A percentile compares a stretch with the other conserved stretches of the same genome.
Conservation (phyloP, 1,284 basidiomycete genomes). For the Tremellales sp. region DNA sequence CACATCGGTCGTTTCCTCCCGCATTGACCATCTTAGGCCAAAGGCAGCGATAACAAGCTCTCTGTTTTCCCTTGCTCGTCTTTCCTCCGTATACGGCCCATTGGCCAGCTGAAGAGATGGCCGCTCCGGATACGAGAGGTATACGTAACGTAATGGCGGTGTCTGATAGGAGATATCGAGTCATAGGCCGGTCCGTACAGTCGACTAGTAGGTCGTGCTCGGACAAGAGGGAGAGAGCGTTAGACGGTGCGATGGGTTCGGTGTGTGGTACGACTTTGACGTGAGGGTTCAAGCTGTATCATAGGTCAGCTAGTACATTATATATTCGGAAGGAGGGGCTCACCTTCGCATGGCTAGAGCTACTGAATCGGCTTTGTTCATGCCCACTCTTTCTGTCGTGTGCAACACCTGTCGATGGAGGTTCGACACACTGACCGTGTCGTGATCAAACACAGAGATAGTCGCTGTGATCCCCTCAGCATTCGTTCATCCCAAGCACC, state of each 20-base stretch:
- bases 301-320: neutral
- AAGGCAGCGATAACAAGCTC: conserved; percentile 92
- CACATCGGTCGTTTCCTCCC: conserved; percentile 66
- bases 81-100: conserved; percentile 63
- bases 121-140: conserved; percentile 88
- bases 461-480: conserved; percentile 13
- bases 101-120: conserved; percentile 87
- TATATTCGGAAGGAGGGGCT: no score
- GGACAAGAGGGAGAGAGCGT: conserved; percentile 60
- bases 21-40: conserved; percentile 69
- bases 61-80: conserved; percentile 42
- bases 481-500: neutral
- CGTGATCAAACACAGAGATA: conserved; percentile 86
- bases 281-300: conserved; percentile 64
- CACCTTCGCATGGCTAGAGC: conserved; percentile 62
- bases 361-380: conserved; percentile 79
- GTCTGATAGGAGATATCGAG: conserved; percentile 92
- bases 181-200: conserved; percentile 90
- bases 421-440: conserved; percentile 85
- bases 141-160: conserved; percentile 67
- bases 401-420: conserved; percentile 92
- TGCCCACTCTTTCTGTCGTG: conserved; percentile 71
- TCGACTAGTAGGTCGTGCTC: conserved; percentile 79
- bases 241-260: conserved; percentile 57
- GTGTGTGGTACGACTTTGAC: conserved; percentile 57